Base-by-base conservation (phyloP, 331 rosid genomes). In the Acacia pycnantha region DNA sequence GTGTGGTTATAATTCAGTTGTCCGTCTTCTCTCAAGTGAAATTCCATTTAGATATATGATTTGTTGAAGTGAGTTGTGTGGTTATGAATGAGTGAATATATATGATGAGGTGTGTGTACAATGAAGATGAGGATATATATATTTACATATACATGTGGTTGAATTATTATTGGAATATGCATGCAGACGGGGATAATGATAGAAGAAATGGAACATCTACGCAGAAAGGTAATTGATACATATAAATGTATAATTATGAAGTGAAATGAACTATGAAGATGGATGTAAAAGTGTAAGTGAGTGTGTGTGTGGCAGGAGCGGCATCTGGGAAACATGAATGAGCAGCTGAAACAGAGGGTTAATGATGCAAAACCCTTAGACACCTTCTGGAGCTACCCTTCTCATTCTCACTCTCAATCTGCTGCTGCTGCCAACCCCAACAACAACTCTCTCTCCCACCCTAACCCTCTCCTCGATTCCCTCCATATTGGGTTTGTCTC, bases 121-220 rank as follows among this genome's bases (percentile, higher is more conserved):
- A 37, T 37, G 41, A 37, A 37, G 41, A 37, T 37, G 41, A 37
- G 41, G 41, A 37, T 37, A 44, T 44, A 37, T 37, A 44, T 44
- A 44, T 44, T 8, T 10, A 44, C 13, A 11, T 44, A 44, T 44
- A 48, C 14, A 48, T 6, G 18, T 1, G n/a, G 58, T 51, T 51
- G n/a, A 48, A 67, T 50, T 41, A 37, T 6, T 37, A 6, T 37
- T 37, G 68, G 48, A 78, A 58, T 37, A 6, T 6, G 9, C 41
- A 72, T 81, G 90, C 90, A 95, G 98, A 90, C 92, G 29, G 94
- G 91, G 75, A 86, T 93, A 44, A 88, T 95, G 95, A 74, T 82
- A 70, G 97, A 93, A 51, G 94, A 91, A 82, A 79, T 93, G 93
- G 98, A 95, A 79, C 91, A 91, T 21, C 97, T 94, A 62, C 93